These are phyloP conservation scores for Aspergillus neoniger DNA, from an alignment of 2,329 filamentous ascomycete genomes.

Conservation along the genomic window DNA sequence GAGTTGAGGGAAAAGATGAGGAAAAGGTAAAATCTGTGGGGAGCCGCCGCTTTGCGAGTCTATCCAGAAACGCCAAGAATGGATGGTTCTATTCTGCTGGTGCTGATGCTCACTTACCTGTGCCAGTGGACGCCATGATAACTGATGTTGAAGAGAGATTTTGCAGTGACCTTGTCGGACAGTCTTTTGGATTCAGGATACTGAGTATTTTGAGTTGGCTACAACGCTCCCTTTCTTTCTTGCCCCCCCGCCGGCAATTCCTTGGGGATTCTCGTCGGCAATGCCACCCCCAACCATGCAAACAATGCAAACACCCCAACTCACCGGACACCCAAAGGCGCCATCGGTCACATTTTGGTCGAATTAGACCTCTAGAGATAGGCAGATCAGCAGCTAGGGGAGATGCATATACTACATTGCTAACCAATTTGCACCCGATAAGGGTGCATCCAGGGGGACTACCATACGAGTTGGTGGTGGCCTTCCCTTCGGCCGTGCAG, in stretches of 20 bases:
- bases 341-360: background rate
- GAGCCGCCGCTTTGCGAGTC: conserved; percentile 2
- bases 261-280: background rate
- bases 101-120: conserved; percentile 1
- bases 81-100: background rate
- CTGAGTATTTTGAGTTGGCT: background rate
- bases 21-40: conserved; percentile 3
- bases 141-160: background rate
- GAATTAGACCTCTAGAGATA: background rate
- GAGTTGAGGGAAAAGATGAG: background rate
- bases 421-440: background rate
- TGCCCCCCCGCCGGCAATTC: background rate
- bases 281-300: background rate
- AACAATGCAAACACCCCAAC: background rate
- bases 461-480: background rate
- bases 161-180: background rate
- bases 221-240: background rate
- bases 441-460: background rate
- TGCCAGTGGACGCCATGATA: background rate
- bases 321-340: background rate
- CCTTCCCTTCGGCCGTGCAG: background rate
- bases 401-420: background rate
- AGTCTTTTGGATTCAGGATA: background rate
- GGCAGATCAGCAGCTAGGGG: background rate
- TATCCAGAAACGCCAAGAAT: conserved; percentile 15